These are phyloP conservation scores for Cutaneotrichosporon sp. DNA, from an alignment of 1,284 basidiomycete species.

Conservation along the genomic window DNA sequence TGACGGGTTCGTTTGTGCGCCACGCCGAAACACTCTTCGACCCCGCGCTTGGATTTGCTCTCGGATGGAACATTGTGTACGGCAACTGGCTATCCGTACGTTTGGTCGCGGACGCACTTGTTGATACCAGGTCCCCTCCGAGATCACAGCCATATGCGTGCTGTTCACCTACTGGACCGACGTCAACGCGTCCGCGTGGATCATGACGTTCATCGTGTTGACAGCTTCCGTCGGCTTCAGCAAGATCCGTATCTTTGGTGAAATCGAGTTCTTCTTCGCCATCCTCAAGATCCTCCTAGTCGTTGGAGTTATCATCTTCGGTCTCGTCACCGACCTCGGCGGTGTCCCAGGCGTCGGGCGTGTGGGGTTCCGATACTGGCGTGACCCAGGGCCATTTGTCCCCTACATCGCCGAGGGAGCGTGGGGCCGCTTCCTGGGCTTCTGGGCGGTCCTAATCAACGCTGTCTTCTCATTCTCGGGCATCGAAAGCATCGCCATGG, in stretches of 20 bases:
- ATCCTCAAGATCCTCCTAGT: slow-evolving; percentile 71
- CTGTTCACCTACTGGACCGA: slow-evolving; percentile 25
- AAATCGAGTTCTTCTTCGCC: slow-evolving; percentile 60
- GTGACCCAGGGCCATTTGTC: slow-evolving; percentile 57
- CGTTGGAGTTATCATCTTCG: slow-evolving; percentile 54
- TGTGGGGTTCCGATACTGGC: slow-evolving; percentile 59
- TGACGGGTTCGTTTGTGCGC: slow-evolving; percentile 27
- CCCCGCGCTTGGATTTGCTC: slow-evolving; percentile 30
- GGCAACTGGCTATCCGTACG: slow-evolving; percentile 25
- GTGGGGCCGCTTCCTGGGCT: slow-evolving; percentile 25
- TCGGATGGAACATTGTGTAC: slow-evolving; percentile 32
- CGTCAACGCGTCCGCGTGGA: slow-evolving; percentile 17
- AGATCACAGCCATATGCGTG: slow-evolving; percentile 25
- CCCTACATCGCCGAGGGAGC: slow-evolving; percentile 15
- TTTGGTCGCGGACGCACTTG: background rate
- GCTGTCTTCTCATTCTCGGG: slow-evolving; percentile 30
- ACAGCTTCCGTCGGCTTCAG: slow-evolving; percentile 15
- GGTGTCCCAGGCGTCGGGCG: slow-evolving; percentile 46
- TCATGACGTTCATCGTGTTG: slow-evolving; percentile 21
- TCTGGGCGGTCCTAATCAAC: slow-evolving; percentile 23
- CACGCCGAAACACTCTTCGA: slow-evolving; percentile 27
- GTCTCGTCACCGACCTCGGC: slow-evolving; percentile 56
- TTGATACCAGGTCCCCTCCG: slow-evolving; percentile 17
- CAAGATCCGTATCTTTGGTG: slow-evolving; percentile 21
- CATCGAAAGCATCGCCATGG: slow-evolving; percentile 26